Conservation (phyloP, 2,329 filamentous ascomycete genomes). For the Xylariaceae sp. region DNA sequence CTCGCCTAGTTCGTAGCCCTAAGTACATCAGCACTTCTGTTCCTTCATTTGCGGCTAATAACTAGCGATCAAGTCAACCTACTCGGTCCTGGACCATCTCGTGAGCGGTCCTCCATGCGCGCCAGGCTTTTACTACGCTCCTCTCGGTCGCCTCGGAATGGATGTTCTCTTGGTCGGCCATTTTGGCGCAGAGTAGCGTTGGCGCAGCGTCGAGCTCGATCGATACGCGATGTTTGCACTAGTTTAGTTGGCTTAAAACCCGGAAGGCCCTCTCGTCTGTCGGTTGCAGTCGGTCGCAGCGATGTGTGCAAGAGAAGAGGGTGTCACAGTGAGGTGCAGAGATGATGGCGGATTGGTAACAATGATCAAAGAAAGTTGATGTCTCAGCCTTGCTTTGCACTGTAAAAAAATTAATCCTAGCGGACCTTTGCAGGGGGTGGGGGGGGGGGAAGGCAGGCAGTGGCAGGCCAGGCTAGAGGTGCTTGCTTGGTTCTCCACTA, state of each 20-base stretch:
- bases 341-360: background rate
- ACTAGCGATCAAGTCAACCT: slow-evolving; percentile 47
- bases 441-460: too few species aligned
- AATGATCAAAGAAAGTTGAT: slow-evolving; percentile 13
- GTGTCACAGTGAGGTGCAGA: slow-evolving; percentile 3
- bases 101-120: slow-evolving; percentile 89
- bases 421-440: slow-evolving; percentile 29
- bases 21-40: slow-evolving; percentile 34
- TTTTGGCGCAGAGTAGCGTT: slow-evolving; percentile 33
- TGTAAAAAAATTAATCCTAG: slow-evolving; percentile 39
- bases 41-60: background rate
- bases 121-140: slow-evolving; percentile 78
- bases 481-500: background rate
- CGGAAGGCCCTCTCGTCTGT: background rate
- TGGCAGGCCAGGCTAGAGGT: too few species aligned
- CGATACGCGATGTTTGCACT: background rate
- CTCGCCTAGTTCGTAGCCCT: slow-evolving; percentile 94
- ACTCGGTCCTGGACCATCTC: slow-evolving; percentile 95
- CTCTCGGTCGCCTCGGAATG: slow-evolving; percentile 54
- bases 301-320: slow-evolving; percentile 2
- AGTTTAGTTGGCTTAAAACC: background rate
- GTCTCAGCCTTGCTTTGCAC: slow-evolving; percentile 36
- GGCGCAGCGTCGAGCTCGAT: background rate
- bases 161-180: slow-evolving; percentile 51
- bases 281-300: background rate